Conservation (phyloP, 164 flowering plant species). For the Umbellularia californica region DNA sequence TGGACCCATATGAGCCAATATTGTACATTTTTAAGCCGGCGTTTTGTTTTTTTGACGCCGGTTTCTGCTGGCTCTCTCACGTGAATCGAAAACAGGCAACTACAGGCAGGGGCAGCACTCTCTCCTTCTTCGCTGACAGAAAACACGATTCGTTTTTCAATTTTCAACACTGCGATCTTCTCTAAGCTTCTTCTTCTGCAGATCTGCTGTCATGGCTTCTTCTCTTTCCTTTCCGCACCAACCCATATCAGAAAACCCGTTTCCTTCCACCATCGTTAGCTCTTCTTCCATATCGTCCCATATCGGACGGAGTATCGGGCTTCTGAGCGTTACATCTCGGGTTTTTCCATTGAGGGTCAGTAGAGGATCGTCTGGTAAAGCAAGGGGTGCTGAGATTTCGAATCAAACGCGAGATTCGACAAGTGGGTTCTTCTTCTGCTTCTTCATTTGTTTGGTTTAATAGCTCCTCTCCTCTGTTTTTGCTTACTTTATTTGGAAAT, state of each 20-base stretch:
- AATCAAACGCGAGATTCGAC: conserved; percentile 19
- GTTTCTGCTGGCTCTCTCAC: no score
- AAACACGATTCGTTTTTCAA: no score
- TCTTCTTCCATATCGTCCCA: conserved; percentile 10
- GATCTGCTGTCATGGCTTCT: conserved; percentile 33
- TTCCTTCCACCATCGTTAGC: conserved; percentile 2
- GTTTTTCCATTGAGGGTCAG: conserved; percentile 7
- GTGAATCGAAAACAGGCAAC: no score
- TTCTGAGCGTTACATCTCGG: conserved; percentile 11
- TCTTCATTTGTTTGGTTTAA: not conserved
- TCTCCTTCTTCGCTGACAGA: no score
- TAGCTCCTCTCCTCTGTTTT: no score
- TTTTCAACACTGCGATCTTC: not conserved
- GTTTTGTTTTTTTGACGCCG: no score
- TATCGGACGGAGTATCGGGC: conserved; percentile 16
- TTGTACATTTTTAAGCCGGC: no score
- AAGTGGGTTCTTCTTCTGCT: conserved; percentile 16
- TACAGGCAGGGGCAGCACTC: no score
- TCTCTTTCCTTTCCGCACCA: conserved; percentile 13
- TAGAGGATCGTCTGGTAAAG: conserved; percentile 16
- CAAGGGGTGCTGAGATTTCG: conserved; percentile 16
- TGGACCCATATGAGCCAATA: no score
- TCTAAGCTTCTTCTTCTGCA: not conserved
- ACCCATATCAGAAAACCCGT: conserved; percentile 20
- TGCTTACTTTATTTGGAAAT: no score